Base-by-base conservation (phyloP, 768 basidiomycete species). In the Mycena vulgaris region DNA sequence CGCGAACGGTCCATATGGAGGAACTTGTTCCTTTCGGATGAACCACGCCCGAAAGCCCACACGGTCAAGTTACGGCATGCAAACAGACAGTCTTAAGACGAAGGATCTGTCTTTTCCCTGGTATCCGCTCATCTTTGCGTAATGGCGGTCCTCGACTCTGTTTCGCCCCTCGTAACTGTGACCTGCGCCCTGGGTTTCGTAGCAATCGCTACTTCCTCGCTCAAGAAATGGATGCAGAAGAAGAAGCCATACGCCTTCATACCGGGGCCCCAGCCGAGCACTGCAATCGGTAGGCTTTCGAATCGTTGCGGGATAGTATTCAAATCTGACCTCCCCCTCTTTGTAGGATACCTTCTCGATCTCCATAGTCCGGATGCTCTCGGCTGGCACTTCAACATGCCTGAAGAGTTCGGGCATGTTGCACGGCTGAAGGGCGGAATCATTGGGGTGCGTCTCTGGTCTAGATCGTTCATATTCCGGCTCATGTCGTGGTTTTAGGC, bases 291-390 rank as follows among this genome's bases (percentile, higher is more conserved):
- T 58, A 30, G 35, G 19, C 13, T 9, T 13, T 57, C 23, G 49
- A 51, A n/a, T n/a, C 30, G 7, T 2, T 27, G 10, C 25, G 2
- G 11, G 23, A 3, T 10, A 19, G 5, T 25, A 16, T 51, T 16
- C 27, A 28, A 51, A n/a, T n/a, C 49, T 23, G 35, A 37, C 14
- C 23, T 51, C 19, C n/a, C 28, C 8, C 33, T 37, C 33, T 28
- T 10, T n/a, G n/a, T 48, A 77, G 77, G 75, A 31, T 77, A 71
- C 52, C 49, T 77, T 21, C 35, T 76, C 9, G 77, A 77, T 60
- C 52, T 77, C 2, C 75, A 77, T 35, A 71, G 71, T 52, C 70
- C 75, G 4, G 71, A 76, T 33, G 72, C 64, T 9, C 71, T 77
- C 17, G 39, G 53, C 2, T 71, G 74, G 67, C 77, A 77, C 52